phyloP scores from a whole-genome alignment of 1,139 yeast genomes.

The Yamadazyma friedrichii region DNA sequence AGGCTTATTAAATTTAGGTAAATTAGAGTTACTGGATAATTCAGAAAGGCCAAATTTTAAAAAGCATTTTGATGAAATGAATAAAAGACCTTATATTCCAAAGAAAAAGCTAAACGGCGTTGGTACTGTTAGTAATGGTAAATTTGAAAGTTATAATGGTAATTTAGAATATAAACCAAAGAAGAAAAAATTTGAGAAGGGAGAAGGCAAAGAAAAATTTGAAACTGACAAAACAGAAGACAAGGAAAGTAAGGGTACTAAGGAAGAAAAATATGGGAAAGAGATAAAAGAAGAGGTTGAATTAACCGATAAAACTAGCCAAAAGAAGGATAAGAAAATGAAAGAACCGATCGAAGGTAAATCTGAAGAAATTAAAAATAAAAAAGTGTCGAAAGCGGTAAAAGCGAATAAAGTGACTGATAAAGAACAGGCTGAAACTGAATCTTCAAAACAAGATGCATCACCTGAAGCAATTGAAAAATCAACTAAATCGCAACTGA shows the following conservation, averaged over 20 bases:
- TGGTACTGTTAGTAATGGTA: not conserved
- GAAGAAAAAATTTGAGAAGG: not conserved
- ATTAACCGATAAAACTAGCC: no score
- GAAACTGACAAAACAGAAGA: not conserved
- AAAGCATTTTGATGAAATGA: slow-evolving; percentile 31
- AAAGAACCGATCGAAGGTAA: not conserved
- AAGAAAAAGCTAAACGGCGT: slow-evolving; percentile 5
- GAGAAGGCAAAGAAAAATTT: not conserved
- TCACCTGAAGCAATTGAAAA: no score
- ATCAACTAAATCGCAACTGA: no score
- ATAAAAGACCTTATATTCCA: slow-evolving; percentile 16
- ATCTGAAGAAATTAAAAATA: not conserved
- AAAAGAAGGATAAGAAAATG: not conserved
- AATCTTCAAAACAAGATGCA: no score
- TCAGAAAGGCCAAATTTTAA: slow-evolving; percentile 31
- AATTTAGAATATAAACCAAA: slow-evolving; percentile 2
- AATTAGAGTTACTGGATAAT: slow-evolving; percentile 6
- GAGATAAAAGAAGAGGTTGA: not conserved
- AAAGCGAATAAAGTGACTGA: not conserved
- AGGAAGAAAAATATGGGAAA: not conserved
- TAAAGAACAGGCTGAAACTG: not conserved
- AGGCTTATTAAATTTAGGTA: slow-evolving; percentile 4
- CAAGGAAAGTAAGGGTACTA: not conserved
- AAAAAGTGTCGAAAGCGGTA: slow-evolving; percentile 1
- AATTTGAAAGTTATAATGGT: not conserved